Conservation (phyloP, 352 stramenopile genomes). For the Paralagenidium karlingii region DNA sequence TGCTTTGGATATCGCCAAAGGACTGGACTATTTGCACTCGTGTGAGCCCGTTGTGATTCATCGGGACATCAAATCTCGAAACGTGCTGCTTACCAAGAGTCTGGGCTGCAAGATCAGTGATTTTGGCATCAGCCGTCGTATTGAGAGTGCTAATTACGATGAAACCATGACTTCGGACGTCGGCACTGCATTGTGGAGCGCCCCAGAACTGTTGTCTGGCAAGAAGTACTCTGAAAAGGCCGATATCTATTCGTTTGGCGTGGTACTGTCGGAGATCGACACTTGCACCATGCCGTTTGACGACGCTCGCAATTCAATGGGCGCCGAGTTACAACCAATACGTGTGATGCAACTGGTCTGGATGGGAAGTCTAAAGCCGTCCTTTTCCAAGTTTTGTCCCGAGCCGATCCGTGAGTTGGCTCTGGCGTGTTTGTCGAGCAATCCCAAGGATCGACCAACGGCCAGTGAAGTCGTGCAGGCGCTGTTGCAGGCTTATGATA, state of each 20-base stretch:
- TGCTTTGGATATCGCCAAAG: conserved; percentile 12
- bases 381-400: conserved; percentile 8
- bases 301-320: conserved; percentile 8
- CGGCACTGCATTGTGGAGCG: conserved; percentile 25
- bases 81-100: conserved; percentile 16
- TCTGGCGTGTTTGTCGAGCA: conserved; percentile 9
- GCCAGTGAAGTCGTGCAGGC: conserved; percentile 13
- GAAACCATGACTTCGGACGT: conserved; percentile 26
- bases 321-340: conserved; percentile 5
- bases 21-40: conserved; percentile 13
- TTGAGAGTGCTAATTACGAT: conserved; percentile 13
- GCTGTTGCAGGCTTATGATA: no score
- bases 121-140: conserved; percentile 33
- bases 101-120: conserved; percentile 42
- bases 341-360: conserved; percentile 10
- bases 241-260: conserved; percentile 23
- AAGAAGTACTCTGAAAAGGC: conserved; percentile 18
- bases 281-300: conserved; percentile 23
- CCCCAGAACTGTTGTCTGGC: conserved; percentile 23
- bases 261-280: conserved; percentile 16
- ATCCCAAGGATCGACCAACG: conserved; percentile 13
- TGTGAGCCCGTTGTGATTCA: conserved; percentile 10
- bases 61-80: conserved; percentile 16
- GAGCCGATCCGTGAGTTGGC: conserved; percentile 9
- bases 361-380: conserved; percentile 13